A percentile compares a stretch with the other conserved stretches of the same genome.
Conservation (phyloP, 129 eudicot genomes). For the Tagetes patula region DNA sequence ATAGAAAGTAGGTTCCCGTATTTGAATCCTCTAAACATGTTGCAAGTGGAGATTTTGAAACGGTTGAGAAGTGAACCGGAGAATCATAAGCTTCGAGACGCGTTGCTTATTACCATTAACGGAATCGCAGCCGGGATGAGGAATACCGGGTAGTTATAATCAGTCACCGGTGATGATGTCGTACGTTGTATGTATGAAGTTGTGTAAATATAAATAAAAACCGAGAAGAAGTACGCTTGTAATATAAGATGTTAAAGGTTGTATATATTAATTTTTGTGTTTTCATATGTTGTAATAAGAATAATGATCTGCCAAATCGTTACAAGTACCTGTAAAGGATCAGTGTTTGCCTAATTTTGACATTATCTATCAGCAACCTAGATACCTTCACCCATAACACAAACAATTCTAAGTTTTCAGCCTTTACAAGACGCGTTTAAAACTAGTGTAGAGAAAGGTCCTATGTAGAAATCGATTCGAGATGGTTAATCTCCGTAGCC, state of each 20-base stretch:
- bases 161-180: not conserved
- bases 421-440: too few relatives aligned
- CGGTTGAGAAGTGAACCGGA: slow-evolving; percentile 78
- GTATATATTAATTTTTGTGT: not conserved
- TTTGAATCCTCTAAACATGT: slow-evolving; percentile 82
- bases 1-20: slow-evolving; percentile 85
- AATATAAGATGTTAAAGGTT: too few relatives aligned
- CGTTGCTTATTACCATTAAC: slow-evolving; percentile 78
- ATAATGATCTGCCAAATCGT: not conserved
- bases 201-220: not conserved
- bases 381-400: too few relatives aligned
- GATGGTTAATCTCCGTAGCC: too few relatives aligned
- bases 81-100: slow-evolving; percentile 69
- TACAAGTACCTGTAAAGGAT: too few relatives aligned
- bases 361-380: too few relatives aligned
- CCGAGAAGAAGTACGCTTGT: not conserved
- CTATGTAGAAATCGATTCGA: too few relatives aligned
- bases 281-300: not conserved
- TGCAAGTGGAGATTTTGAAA: slow-evolving; percentile 92
- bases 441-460: too few relatives aligned
- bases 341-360: too few relatives aligned
- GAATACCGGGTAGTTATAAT: slow-evolving; percentile 65
- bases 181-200: not conserved
- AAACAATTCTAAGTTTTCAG: too few relatives aligned
- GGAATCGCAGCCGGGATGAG: slow-evolving; percentile 99